Evolutionary conservation across 1,284 basidiomycete species (phyloP).

Genomic region (Trametes versicolor): DNA sequence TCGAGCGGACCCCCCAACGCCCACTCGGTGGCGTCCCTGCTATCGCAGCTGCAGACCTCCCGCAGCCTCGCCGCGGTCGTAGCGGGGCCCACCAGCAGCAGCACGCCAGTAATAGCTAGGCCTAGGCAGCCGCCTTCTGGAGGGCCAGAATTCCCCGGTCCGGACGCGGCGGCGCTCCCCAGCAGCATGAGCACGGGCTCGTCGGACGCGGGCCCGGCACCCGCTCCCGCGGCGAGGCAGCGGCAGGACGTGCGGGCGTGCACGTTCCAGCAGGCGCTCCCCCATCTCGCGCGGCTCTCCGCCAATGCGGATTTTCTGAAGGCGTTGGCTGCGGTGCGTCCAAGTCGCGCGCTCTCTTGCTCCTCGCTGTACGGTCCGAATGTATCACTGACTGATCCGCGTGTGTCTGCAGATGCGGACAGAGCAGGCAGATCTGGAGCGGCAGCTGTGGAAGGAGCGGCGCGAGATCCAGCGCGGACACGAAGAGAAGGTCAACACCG

Average conservation of each 20-base stretch:
- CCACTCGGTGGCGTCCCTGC: conserved; percentile 66
- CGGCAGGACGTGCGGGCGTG: conserved; percentile 54
- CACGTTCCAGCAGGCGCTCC: conserved; percentile 73
- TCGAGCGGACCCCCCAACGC: conserved; percentile 20
- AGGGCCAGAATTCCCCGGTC: conserved; percentile 19
- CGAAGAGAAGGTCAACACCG: conserved; percentile 72
- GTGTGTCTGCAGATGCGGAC: conserved; percentile 56
- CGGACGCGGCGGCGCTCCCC: conserved; percentile 16
- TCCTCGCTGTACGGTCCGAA: neutral
- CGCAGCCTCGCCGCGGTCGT: conserved; percentile 26
- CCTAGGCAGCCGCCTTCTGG: conserved; percentile 14
- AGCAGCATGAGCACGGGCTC: conserved; percentile 12
- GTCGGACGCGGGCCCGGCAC: conserved; percentile 7
- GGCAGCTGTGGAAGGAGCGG: conserved; percentile 70
- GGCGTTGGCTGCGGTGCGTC: conserved; percentile 58
- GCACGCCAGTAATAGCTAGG: conserved; percentile 5
- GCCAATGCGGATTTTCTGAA: conserved; percentile 58
- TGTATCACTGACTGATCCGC: neutral
- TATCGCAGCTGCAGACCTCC: conserved; percentile 65
- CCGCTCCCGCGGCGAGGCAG: conserved; percentile 25
- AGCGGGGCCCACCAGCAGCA: conserved; percentile 15
- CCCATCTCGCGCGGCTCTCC: conserved; percentile 61
- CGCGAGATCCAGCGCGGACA: conserved; percentile 66
- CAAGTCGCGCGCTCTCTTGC: conserved; percentile 30
- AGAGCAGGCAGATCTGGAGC: conserved; percentile 74